Evolutionary conservation across 108 stramenopile species (phyloP).

Genomic region (Epithemia pelagica): DNA sequence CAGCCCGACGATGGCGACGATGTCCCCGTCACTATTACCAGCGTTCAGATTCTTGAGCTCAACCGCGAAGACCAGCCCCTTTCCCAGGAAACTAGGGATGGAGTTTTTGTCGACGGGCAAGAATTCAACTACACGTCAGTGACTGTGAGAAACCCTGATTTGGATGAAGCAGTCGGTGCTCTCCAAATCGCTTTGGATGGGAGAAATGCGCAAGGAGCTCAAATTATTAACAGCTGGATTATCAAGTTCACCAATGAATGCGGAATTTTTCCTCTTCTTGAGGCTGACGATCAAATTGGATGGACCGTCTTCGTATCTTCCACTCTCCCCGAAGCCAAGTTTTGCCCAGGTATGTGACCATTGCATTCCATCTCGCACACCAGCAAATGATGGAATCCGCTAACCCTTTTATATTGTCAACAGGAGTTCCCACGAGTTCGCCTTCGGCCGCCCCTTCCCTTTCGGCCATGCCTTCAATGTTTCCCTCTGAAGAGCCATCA

Average conservation of each 20-base stretch:
- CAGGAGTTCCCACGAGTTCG: background rate
- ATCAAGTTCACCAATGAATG: conserved; percentile 14
- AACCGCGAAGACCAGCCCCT: background rate
- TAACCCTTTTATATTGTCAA: background rate
- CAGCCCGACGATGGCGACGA: background rate
- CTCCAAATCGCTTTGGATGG: conserved; percentile 8
- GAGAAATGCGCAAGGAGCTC: background rate
- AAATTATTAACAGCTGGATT: background rate
- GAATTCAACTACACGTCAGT: conserved; percentile 16
- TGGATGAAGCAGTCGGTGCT: background rate
- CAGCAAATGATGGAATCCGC: too few species aligned
- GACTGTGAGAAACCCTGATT: background rate
- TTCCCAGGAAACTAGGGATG: background rate
- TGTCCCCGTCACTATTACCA: background rate
- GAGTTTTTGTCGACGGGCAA: conserved; percentile 5
- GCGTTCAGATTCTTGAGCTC: conserved; percentile 6
- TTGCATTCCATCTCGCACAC: too few species aligned
- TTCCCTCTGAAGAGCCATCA: background rate
- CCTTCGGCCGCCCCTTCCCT: background rate
- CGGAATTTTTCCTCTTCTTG: conserved; percentile 14
- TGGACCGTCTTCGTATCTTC: conserved; percentile 16
- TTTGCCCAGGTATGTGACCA: background rate
- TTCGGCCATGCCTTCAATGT: background rate
- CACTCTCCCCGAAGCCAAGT: background rate
- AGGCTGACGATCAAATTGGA: conserved; percentile 2